Percentiles rank a stretch among this genome's conserved stretches.
phyloP scores from a whole-genome alignment of 2,329 filamentous ascomycete genomes.

The Ilyonectria sp. region DNA sequence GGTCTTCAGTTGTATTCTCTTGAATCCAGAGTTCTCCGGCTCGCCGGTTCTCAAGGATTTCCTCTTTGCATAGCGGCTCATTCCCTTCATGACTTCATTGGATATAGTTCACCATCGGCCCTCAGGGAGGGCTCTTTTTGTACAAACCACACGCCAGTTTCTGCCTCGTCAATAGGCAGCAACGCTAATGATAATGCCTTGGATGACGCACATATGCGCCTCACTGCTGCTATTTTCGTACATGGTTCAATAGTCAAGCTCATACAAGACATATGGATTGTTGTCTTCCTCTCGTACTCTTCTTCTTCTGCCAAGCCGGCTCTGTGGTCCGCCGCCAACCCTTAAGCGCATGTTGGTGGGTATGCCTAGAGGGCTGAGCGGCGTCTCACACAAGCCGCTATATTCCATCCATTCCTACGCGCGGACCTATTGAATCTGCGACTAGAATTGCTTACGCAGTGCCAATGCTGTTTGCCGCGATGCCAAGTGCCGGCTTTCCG shows the following conservation, averaged over 20 bases:
- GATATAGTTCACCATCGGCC: constrained; percentile 40
- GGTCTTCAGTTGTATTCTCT: constrained; percentile 80
- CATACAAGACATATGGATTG: constrained; percentile 3
- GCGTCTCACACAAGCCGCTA: not conserved
- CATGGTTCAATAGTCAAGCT: constrained; percentile 18
- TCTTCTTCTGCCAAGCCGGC: constrained; percentile 26
- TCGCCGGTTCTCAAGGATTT: constrained; percentile 95
- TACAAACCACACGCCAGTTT: constrained; percentile 40
- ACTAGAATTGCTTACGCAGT: constrained; percentile 18
- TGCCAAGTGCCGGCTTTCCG: constrained; percentile 42
- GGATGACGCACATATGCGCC: constrained; percentile 33
- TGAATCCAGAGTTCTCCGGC: constrained; percentile 94
- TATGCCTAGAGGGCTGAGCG: not conserved
- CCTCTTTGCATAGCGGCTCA: constrained; percentile 73
- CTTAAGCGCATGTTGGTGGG: not conserved
- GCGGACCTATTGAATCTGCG: constrained; percentile 14
- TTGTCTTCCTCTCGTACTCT: not conserved
- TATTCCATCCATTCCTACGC: constrained; percentile 20
- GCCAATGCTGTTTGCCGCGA: constrained; percentile 34
- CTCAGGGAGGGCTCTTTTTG: constrained; percentile 38
- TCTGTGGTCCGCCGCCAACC: constrained; percentile 7
- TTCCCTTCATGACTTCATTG: constrained; percentile 33
- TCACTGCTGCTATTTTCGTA: not conserved
- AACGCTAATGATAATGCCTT: constrained; percentile 49
- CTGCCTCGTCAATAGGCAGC: constrained; percentile 31